Percentiles rank a stretch among this genome's conserved stretches.
These are phyloP conservation scores for Ascochyta koolunga DNA, from an alignment of 2,329 filamentous ascomycete species.

Conservation along the genomic window DNA sequence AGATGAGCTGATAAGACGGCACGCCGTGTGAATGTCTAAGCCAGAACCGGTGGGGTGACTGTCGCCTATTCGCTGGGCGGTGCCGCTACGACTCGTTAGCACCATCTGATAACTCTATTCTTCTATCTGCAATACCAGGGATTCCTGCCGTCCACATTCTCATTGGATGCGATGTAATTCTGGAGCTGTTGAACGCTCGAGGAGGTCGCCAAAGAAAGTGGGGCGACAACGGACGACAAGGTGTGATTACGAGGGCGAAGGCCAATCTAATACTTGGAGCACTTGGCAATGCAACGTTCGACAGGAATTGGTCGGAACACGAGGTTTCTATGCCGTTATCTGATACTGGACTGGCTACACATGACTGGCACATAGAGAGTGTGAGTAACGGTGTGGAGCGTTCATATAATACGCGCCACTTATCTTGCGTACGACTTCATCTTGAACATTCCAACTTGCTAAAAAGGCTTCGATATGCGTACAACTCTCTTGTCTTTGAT, in stretches of 20 bases:
- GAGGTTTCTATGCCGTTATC: slow-evolving; percentile 12
- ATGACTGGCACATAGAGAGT: background rate
- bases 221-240: background rate
- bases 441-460: background rate
- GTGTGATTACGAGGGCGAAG: slow-evolving; percentile 13
- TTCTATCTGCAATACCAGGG: slow-evolving; percentile 6
- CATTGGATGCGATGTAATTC: slow-evolving; percentile 1
- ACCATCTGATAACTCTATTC: slow-evolving; percentile 37
- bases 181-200: background rate
- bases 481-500: slow-evolving; percentile 1
- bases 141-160: background rate
- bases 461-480: slow-evolving; percentile 13
- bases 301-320: slow-evolving; percentile 10
- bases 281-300: slow-evolving; percentile 23
- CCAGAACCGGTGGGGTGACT: background rate
- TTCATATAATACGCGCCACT: slow-evolving; percentile 8
- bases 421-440: background rate
- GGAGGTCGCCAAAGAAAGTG: slow-evolving; percentile 12
- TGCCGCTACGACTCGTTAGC: slow-evolving; percentile 20
- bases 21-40: slow-evolving; percentile 14
- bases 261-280: slow-evolving; percentile 17
- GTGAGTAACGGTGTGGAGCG: background rate
- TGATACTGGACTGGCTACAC: slow-evolving; percentile 7
- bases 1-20: slow-evolving; percentile 35
- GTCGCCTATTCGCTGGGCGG: slow-evolving; percentile 15